Evolutionary conservation across 345 rosid species (phyloP), one percentile per base, ranked within the genome.

Genomic region (Murraya koenigii): DNA sequence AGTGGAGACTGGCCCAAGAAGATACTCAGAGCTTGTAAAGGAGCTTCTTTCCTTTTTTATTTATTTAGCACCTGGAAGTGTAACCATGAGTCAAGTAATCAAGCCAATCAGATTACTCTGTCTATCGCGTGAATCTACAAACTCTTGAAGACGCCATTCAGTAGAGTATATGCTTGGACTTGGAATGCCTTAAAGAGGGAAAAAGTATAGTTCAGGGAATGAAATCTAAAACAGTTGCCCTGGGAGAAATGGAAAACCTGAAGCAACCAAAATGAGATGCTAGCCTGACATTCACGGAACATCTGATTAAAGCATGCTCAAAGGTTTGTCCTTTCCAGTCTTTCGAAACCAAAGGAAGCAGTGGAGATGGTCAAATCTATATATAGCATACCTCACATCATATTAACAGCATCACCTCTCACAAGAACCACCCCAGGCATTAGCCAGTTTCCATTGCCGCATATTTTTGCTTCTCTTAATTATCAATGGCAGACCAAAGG

Each of bases 401-500:
- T 25, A 15, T 22, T 7, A 23, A 55, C 3, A 25, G 30, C 66
- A 59, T 72, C 75, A 39, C n/a, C 72, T 32, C 69, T 72, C 19
- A 39, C 65, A 62, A 70, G 6, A 74, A n/a, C n/a, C n/a, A 60
- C 47, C 36, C 19, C 13, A 17, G 35, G 1, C 1, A 33, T 35
- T 52, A 64, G 26, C 76, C 61, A 10, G 25, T 67, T 67, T 63
- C 38, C 59, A 30, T 68, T 66, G 28, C 64, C 3, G 33, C 36
- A 47, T 32, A 7, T 59, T 58, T 75, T 30, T 4, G 71, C 10
- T 32, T 17, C 32, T 72, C 11, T 63, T 71, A n/a, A 47, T 60
- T 69, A 81, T 5, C 76, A 14, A 88, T 89, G 92, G 84, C 83
- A 30, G 88, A 88, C 0, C 86, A 76, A 68, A 82, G 88, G 77